Base-by-base conservation (phyloP, 2,329 filamentous ascomycete species). In the Phoma sp. region DNA sequence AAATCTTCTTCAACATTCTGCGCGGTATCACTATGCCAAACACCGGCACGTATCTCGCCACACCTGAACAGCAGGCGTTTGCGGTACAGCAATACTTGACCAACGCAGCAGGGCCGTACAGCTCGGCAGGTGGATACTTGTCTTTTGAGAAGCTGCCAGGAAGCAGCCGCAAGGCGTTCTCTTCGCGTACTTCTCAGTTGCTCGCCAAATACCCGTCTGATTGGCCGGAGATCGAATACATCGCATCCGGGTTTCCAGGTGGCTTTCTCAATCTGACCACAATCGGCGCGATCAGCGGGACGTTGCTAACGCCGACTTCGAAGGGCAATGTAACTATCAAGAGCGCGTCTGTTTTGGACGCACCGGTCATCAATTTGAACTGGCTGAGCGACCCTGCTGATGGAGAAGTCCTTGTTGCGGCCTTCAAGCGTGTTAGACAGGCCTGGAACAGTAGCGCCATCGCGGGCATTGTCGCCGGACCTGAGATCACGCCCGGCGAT, bases 321-420 rank as follows among this genome's bases (percentile, higher is more conserved):
- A 56, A 42, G 36, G 75, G 75, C 2, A 25, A 25, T 25, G 23
- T 25, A 9, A 5, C 23, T 0, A 71, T 77, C 29, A 17, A 33
- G 2, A 71, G 65, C 11, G 40, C 62, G 3, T 60, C 69, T 18
- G 69, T 64, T 4, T n/a, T 39, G 0, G 70, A 70, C 29, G 33
- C 62, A 5, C 75, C 75, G 0, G 47, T 72, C 47, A 71, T 77
- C 40, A 62, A 75, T 34, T 64, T 69, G 0, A 64, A 62, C 9
- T 76, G 71, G 70, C 50, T 77, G 7, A 69, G 62, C 9, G 57
- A 71, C 21, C 49, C 60, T 0, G 63, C 60, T 0, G 74, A 77
- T 47, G 49, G 61, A 15, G 70, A 74, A 26, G 25, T 75, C 1
- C 60, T 67, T 0, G 52, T 76, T 1, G 67, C 66, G 7, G 67